These are phyloP conservation scores for Butyriboletus appendiculatus DNA, from an alignment of 1,284 basidiomycete species.

Conservation along the genomic window DNA sequence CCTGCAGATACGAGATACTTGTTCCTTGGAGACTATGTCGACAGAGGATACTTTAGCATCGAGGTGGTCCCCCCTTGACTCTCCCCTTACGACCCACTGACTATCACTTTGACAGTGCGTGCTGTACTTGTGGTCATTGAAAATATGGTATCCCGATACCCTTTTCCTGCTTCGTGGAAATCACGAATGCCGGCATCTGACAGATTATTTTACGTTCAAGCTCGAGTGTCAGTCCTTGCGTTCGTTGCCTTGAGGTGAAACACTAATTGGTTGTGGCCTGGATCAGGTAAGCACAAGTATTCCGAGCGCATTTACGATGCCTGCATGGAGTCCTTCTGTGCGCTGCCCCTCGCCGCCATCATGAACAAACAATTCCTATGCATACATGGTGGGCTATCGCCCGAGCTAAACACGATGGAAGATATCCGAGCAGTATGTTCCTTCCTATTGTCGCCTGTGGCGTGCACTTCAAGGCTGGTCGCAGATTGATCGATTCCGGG, in stretches of 20 bases:
- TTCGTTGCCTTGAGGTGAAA: not conserved
- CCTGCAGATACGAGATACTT: constrained; percentile 92
- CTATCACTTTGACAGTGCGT: constrained; percentile 68
- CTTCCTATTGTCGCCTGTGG: not conserved
- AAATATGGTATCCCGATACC: constrained; percentile 92
- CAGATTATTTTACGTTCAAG: constrained; percentile 90
- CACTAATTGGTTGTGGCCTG: constrained; percentile 4
- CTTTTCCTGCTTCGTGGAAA: constrained; percentile 90
- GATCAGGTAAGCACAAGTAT: constrained; percentile 90
- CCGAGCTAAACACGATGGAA: constrained; percentile 89
- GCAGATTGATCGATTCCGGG: constrained; percentile 90
- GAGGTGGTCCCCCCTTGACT: constrained; percentile 53
- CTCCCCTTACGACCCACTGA: constrained; percentile 1
- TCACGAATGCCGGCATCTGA: constrained; percentile 88
- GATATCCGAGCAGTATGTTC: constrained; percentile 74
- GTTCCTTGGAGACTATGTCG: constrained; percentile 94
- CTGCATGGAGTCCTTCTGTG: constrained; percentile 93
- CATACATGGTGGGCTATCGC: constrained; percentile 92
- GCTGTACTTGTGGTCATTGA: constrained; percentile 85
- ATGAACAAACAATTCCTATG: constrained; percentile 99
- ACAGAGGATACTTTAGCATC: constrained; percentile 92
- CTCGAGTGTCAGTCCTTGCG: constrained; percentile 72
- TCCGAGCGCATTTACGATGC: constrained; percentile 89
- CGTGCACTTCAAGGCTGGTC: constrained; percentile 5
- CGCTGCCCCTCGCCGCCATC: constrained; percentile 87